These are phyloP conservation scores for Chondrostereum purpureum DNA, from an alignment of 1,284 basidiomycete genomes.

Conservation along the genomic window DNA sequence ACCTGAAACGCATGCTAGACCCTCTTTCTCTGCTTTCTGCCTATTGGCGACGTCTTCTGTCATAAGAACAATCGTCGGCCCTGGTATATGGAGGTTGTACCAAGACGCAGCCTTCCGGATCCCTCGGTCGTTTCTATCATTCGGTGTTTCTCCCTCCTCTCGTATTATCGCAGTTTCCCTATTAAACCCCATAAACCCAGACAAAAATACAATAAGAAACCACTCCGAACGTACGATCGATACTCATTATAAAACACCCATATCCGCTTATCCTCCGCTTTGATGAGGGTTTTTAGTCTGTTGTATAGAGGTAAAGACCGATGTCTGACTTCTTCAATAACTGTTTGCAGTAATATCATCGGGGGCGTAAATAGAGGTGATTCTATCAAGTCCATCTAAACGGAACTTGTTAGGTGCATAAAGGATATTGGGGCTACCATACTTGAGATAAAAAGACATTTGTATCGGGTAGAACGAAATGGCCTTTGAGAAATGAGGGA, in stretches of 20 bases:
- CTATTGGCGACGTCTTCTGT: constrained; percentile 90
- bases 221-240: constrained; percentile 63
- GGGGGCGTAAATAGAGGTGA: constrained; percentile 69
- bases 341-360: constrained; percentile 90
- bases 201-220: constrained; percentile 12
- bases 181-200: constrained; percentile 10
- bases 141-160: constrained; percentile 73
- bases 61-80: constrained; percentile 71
- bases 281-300: constrained; percentile 76
- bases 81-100: constrained; percentile 72
- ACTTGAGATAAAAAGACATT: constrained; percentile 94
- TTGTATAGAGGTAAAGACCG: constrained; percentile 92
- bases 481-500: constrained; percentile 52
- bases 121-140: constrained; percentile 89
- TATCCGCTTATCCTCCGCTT: constrained; percentile 72
- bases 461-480: constrained; percentile 91
- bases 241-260: constrained; percentile 95
- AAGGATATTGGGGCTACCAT: constrained; percentile 18
- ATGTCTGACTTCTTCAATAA: constrained; percentile 94
- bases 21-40: constrained; percentile 65
- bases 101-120: constrained; percentile 82
- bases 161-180: constrained; percentile 77
- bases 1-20: constrained; percentile 66
- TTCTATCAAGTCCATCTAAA: constrained; percentile 90
- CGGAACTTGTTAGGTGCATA: not conserved